These are phyloP conservation scores for Tephrocybe rancida DNA, from an alignment of 768 basidiomycete genomes.

Conservation along the genomic window DNA sequence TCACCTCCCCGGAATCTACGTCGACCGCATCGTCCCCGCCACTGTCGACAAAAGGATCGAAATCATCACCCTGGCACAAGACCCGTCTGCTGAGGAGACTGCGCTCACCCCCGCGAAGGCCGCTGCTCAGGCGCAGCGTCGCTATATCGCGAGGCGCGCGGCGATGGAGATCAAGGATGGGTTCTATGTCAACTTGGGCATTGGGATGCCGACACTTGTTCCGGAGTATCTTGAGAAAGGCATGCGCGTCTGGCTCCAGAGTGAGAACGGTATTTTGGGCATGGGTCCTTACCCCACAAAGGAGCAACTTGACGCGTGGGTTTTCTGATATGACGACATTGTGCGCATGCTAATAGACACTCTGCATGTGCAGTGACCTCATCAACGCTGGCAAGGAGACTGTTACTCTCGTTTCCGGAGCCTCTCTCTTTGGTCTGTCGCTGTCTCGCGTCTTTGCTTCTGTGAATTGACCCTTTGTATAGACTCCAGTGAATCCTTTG, in stretches of 20 bases:
- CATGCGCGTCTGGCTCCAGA: constrained; percentile 87
- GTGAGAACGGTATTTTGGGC: constrained; percentile 88
- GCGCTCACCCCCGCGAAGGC: constrained; percentile 51
- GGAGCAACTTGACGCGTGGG: constrained; percentile 80
- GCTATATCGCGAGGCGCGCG: constrained; percentile 82
- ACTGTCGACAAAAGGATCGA: constrained; percentile 81
- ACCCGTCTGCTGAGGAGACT: constrained; percentile 29
- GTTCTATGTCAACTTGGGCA: constrained; percentile 86
- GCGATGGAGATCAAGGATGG: constrained; percentile 90
- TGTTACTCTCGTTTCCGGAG: constrained; percentile 89
- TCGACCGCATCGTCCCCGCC: constrained; percentile 85
- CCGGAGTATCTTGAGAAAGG: constrained; percentile 76
- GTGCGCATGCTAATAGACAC: not conserved
- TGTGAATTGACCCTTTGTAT: constrained; percentile 6
- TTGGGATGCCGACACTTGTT: constrained; percentile 90
- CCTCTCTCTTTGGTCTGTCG: constrained; percentile 81
- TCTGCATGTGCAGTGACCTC: constrained; percentile 67
- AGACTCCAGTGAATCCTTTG: constrained; percentile 94
- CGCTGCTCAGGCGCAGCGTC: constrained; percentile 55
- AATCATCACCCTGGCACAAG: constrained; percentile 66
- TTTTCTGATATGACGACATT: constrained; percentile 5
- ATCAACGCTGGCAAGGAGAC: constrained; percentile 97
- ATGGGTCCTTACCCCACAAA: constrained; percentile 90
- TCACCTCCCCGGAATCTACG: constrained; percentile 84
- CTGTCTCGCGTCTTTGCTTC: not conserved